A percentile compares a stretch with the other conserved stretches of the same genome.
Conservation (phyloP, 2,329 filamentous ascomycete species). For the Alternaria conjuncta region DNA sequence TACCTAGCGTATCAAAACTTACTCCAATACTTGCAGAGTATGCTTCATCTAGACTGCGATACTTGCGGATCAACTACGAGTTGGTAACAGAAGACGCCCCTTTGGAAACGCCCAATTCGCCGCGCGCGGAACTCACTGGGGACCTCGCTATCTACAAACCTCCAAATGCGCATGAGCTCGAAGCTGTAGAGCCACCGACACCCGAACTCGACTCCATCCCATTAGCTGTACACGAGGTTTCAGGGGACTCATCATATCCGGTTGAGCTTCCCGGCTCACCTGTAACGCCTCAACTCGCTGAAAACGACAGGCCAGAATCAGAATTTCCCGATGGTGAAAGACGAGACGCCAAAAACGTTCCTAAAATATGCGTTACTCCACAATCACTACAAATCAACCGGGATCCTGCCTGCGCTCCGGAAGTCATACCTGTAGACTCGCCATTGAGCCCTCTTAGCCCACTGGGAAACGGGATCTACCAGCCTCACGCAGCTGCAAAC, state of each 20-base stretch:
- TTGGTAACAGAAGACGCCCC: conserved; percentile 58
- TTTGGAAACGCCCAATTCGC: conserved; percentile 17
- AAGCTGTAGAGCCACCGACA: conserved; percentile 14
- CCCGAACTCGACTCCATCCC: conserved; percentile 32
- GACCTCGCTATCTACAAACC: conserved; percentile 25
- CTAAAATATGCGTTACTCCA: conserved; percentile 34
- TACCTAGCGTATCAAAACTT: conserved; percentile 62
- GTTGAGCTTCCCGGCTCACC: conserved; percentile 33
- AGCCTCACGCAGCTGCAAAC: neutral
- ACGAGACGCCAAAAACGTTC: neutral
- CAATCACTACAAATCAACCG: conserved; percentile 46
- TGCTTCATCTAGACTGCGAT: conserved; percentile 58
- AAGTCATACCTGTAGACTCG: conserved; percentile 45
- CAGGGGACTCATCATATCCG: conserved; percentile 35
- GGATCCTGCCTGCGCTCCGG: conserved; percentile 55
- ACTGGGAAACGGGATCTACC: conserved; percentile 4
- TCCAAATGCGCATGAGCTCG: conserved; percentile 37
- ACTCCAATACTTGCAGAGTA: conserved; percentile 57
- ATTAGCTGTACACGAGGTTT: conserved; percentile 31
- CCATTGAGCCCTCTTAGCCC: conserved; percentile 25
- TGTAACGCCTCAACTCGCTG: neutral
- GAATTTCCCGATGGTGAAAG: neutral
- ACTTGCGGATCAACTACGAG: conserved; percentile 62
- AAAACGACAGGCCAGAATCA: neutral
- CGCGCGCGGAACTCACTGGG: conserved; percentile 36